Evolutionary conservation across 2,329 filamentous ascomycete genomes (phyloP), one percentile per base, ranked within the genome.

Genomic region (Paecilomyces sp.): DNA sequence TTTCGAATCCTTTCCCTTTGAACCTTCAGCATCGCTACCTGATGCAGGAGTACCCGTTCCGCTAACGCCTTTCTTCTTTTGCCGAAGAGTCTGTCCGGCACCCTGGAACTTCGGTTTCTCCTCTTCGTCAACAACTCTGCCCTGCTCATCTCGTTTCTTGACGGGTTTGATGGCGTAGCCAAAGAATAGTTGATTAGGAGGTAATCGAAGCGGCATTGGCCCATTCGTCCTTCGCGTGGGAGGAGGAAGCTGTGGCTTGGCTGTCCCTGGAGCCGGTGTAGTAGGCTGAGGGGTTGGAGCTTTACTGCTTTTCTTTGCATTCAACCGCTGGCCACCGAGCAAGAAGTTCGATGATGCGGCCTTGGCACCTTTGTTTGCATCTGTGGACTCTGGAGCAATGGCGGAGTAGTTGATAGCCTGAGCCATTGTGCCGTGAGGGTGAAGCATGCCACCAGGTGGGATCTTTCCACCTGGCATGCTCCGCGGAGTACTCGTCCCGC

Each of bases 371-470:
- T 81, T 80, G 5, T 84, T 85, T 13, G 85, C 87, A 13, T 86
- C 82, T 1, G 82, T 85, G 6, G 90, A 84, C 3, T 87, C 87
- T 0, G 94, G 92, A 0, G 92, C 91, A 65, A 99, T 96, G 33
- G 92, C 85, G 57, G 86, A 85, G 76, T 97, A 99, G 80, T 97
- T 97, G 80, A 99, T 97, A n/a, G 91, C 86, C 69, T 96, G 91
- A 0, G 94, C 92, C 94, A 99, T 99, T 62, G 88, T 92, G 11
- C 94, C 94, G 68, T 96, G 90, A 62, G 82, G 86, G 74, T 95
- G 92, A 25, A 97, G 75, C 15, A 89, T 77, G 3, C 92, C 91
- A 30, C 91, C 89, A 1, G 84, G 79, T 7, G 88, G 88, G 61
- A 89, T 69, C 55, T 75, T 76, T 9, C 85, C 85, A 58, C 85